Evolutionary conservation across 345 rosid genomes (phyloP), one percentile per base, ranked within the genome.

Genomic region (Angophora floribunda): DNA sequence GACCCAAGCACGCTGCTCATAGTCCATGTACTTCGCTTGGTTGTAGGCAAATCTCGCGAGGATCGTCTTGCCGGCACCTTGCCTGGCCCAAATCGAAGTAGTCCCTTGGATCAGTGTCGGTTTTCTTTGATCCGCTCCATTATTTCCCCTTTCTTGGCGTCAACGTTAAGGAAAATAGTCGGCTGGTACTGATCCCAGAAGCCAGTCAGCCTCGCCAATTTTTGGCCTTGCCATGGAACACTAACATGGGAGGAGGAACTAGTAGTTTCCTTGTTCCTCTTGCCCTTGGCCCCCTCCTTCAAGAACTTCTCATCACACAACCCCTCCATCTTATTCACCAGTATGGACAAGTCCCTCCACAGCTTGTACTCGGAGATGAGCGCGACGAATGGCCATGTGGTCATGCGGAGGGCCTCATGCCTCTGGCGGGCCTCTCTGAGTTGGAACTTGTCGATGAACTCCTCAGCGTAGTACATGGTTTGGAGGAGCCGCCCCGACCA

Each of bases 31-130:
- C 87, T 85, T 88, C 51, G 30, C 88, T 45, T 85, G 52, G 26
- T 21, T 51, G 59, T 88, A 86, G 86, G 55, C 63, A 22, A 1
- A 15, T 70, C 87, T 85, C 21, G 88, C 89, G 26, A 90, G 86
- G 78, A n/a, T 70, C 11, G 91, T 88, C 89, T 90, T 90, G 44
- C 91, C 91, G 15, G 24, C 19, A 6, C 91, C 91, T 78, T 85
- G 57, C 85, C 85, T 36, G 2, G 90, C 91, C 44, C 63, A 15
- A 86, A 90, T 78, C 44, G 50, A 84, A 6, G n/a, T n/a, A 26
- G 49, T 45, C 7, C 49, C 7, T 4, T 45, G 49, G 4, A 45
- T 7, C 49, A 4, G 8, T 21, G 6, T 13, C 15, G 7, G 6
- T 13, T 13, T 16, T 16, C 7, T 16, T 15, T 17, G 21, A 80